Conservation (phyloP, 352 stramenopile genomes). For the Phytophthora hybrid region DNA sequence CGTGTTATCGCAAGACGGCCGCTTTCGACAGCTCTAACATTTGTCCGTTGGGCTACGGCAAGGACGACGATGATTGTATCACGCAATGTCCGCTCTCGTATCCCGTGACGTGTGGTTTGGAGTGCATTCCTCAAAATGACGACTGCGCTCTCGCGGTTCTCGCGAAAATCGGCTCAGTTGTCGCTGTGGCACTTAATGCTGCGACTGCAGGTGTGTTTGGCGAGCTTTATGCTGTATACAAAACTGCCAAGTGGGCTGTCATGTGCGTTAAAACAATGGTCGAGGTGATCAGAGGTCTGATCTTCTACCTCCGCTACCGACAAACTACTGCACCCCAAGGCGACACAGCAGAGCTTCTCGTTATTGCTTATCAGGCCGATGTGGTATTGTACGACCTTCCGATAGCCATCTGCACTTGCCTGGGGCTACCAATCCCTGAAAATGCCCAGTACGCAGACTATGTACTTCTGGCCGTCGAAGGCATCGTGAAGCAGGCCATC, state of each 20-base stretch:
- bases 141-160: constrained; percentile 24
- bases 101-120: constrained; percentile 33
- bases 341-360: too few species aligned
- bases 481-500: not conserved
- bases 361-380: not conserved
- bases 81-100: constrained; percentile 34
- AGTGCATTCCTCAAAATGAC: constrained; percentile 42
- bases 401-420: not conserved
- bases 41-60: constrained; percentile 37
- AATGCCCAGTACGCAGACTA: not conserved
- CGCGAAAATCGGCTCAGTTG: constrained; percentile 27
- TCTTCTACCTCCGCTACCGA: not conserved
- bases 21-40: constrained; percentile 31
- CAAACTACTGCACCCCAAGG: not conserved
- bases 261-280: constrained; percentile 7
- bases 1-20: constrained; percentile 33
- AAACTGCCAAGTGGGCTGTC: constrained; percentile 20
- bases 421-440: not conserved
- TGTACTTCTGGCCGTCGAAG: not conserved
- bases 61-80: constrained; percentile 27
- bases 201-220: constrained; percentile 30
- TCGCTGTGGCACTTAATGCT: constrained; percentile 29
- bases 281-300: not conserved
- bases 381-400: not conserved
- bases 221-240: constrained; percentile 6